These are phyloP conservation scores for Neurospora tetraspora DNA, from an alignment of 495 filamentous ascomycete genomes.

Conservation along the genomic window DNA sequence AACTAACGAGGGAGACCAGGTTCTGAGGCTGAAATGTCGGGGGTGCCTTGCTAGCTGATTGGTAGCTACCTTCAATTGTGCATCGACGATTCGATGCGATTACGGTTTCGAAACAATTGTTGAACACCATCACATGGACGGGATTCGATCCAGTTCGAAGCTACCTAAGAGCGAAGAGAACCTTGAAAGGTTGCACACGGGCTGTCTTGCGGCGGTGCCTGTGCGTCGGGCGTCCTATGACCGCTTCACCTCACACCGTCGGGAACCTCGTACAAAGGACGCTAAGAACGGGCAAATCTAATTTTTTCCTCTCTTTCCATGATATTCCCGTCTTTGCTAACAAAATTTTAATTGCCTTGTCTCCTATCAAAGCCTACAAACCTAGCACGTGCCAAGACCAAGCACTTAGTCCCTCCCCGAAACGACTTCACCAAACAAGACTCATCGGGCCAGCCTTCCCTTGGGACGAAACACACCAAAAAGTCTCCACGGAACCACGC, in stretches of 20 bases:
- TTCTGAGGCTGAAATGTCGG: not conserved
- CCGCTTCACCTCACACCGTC: not conserved
- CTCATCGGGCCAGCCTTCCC: not conserved
- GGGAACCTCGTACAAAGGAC: not conserved
- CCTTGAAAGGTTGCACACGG: not conserved
- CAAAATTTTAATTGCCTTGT: not conserved
- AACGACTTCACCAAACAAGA: not conserved
- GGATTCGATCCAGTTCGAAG: not conserved
- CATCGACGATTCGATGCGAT: not conserved
- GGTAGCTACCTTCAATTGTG: not conserved
- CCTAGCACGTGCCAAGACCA: not conserved
- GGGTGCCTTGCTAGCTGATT: not conserved
- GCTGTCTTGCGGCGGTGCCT: not conserved
- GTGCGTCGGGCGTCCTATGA: not conserved
- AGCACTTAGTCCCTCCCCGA: not conserved
- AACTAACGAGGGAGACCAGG: not conserved
- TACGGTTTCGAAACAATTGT: not conserved
- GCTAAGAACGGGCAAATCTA: not conserved
- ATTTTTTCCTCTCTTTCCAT: not conserved
- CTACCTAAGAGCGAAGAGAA: not conserved
- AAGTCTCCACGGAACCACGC: not conserved
- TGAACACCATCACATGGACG: not conserved
- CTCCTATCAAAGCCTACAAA: not conserved
- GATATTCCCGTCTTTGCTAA: not conserved
- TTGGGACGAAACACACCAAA: not conserved